These are phyloP conservation scores for Blastocystis sp. DNA, from an alignment of 352 stramenopile genomes.

Conservation along the genomic window DNA sequence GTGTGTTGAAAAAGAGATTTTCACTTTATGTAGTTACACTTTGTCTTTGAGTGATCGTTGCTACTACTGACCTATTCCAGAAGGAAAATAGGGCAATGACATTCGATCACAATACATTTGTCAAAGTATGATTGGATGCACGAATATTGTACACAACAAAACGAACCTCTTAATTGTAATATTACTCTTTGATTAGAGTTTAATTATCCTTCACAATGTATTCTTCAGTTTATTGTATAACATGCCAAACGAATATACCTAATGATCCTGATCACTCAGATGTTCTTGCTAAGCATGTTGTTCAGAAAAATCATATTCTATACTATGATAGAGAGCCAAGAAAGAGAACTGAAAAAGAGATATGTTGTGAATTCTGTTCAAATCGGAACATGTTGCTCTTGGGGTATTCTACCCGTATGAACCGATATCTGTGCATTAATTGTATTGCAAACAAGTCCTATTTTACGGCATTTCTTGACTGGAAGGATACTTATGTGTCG, in stretches of 20 bases:
- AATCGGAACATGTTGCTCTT: background rate
- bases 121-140: background rate
- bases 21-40: no score
- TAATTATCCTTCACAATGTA: background rate
- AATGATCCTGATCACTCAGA: background rate
- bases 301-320: constrained; percentile 17
- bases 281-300: background rate
- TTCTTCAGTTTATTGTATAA: background rate
- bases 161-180: background rate
- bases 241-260: background rate
- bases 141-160: background rate
- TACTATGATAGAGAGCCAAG: background rate
- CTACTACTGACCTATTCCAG: no score
- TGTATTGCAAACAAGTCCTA: constrained; percentile 20
- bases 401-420: background rate
- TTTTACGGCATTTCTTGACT: background rate
- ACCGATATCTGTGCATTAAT: background rate
- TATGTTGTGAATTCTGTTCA: background rate
- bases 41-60: no score
- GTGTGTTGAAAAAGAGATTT: no score
- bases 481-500: background rate
- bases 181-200: background rate
- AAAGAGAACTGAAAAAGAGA: background rate
- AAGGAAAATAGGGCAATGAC: no score
- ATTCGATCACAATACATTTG: background rate